Evolutionary conservation across 768 basidiomycete species (phyloP).

Genomic region (Pleurotus platypus): DNA sequence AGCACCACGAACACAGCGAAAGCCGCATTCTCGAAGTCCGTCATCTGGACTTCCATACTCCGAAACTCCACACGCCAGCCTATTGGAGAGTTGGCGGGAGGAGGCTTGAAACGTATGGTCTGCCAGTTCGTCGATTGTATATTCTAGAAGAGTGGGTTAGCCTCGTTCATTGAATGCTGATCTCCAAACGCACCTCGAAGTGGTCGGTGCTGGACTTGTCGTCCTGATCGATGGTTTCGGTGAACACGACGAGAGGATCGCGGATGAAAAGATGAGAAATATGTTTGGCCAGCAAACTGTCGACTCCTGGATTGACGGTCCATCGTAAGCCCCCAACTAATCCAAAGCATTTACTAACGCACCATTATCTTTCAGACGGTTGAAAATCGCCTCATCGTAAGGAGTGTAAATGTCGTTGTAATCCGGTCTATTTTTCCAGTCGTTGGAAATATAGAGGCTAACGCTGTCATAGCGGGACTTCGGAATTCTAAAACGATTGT

Average conservation of each 20-base stretch:
- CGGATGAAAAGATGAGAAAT: conserved; percentile 96
- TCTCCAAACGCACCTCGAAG: conserved; percentile 68
- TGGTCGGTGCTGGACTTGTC: conserved; percentile 87
- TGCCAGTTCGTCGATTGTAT: conserved; percentile 99
- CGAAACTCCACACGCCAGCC: conserved; percentile 99
- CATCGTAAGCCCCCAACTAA: too few relatives aligned
- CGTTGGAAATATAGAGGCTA: conserved; percentile 85
- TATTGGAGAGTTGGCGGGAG: conserved; percentile 86
- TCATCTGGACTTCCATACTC: conserved; percentile 98
- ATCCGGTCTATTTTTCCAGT: conserved; percentile 84
- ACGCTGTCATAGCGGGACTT: conserved; percentile 99
- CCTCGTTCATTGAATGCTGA: neutral
- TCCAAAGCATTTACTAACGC: conserved; percentile 14
- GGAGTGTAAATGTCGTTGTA: conserved; percentile 90
- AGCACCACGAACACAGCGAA: conserved; percentile 94
- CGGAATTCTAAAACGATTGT: conserved; percentile 76
- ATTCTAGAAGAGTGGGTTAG: conserved; percentile 49
- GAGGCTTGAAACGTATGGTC: conserved; percentile 97
- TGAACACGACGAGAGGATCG: conserved; percentile 93
- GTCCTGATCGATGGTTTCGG: conserved; percentile 91
- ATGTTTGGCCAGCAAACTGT: conserved; percentile 84
- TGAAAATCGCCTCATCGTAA: conserved; percentile 70
- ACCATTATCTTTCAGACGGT: conserved; percentile 78
- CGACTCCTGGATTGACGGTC: conserved; percentile 56
- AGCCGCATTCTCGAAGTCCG: conserved; percentile 98